These are phyloP conservation scores for Luffa aegyptiaca DNA, from an alignment of 306 rosid genomes.

Conservation along the genomic window DNA sequence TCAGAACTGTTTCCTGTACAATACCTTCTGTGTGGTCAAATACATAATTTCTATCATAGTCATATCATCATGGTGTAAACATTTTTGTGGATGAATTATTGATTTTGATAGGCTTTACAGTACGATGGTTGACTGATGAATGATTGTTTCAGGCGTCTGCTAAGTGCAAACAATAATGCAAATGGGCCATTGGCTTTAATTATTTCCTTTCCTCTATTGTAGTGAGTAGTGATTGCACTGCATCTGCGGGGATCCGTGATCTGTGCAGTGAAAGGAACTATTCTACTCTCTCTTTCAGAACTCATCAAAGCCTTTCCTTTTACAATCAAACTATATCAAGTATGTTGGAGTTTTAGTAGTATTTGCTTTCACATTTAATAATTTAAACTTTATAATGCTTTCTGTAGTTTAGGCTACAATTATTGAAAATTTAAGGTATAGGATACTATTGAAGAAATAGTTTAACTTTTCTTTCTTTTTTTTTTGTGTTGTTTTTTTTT, in stretches of 20 bases:
- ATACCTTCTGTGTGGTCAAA: background rate
- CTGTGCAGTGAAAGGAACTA: background rate
- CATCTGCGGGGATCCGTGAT: background rate
- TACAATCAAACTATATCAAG: background rate
- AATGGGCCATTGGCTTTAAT: constrained; percentile 7
- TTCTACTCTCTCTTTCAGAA: background rate
- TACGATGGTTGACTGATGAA: constrained; percentile 4
- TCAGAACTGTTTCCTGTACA: background rate
- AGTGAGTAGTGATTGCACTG: background rate
- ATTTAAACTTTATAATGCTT: background rate
- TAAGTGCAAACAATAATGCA: background rate
- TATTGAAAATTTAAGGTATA: background rate
- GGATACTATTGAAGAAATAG: background rate
- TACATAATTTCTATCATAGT: background rate
- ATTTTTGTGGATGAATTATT: background rate
- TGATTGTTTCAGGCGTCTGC: background rate
- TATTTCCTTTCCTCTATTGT: background rate
- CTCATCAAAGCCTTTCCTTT: background rate
- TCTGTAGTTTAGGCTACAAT: background rate
- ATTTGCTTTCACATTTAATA: background rate
- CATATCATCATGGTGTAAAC: background rate
- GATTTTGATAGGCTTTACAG: background rate
- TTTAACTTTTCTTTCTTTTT: no score
- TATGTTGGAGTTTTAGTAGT: background rate
- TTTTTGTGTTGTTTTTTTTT: no score